Percentiles rank a stretch among this genome's conserved stretches.
These are phyloP conservation scores for Handroanthus guayacan DNA, from an alignment of 257 asterid genomes.

Conservation along the genomic window DNA sequence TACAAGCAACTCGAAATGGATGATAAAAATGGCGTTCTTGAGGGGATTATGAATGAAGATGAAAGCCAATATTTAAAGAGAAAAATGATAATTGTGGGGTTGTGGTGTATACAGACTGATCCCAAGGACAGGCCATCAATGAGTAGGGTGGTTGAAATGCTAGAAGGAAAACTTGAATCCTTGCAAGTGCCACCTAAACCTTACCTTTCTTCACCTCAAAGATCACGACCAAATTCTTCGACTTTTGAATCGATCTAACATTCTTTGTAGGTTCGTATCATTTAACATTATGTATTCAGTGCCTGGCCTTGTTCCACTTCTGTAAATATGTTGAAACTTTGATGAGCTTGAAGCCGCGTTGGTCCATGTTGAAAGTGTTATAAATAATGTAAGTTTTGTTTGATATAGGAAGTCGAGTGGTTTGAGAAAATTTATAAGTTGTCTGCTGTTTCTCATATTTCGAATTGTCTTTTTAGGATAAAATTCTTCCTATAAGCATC, in stretches of 20 bases:
- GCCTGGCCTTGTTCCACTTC: too few species aligned
- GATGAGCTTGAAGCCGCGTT: too few species aligned
- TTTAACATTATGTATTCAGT: too few species aligned
- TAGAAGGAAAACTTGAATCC: slow-evolving; percentile 37
- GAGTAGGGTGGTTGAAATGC: slow-evolving; percentile 45
- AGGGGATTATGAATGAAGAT: slow-evolving; percentile 30
- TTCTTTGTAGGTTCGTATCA: not conserved
- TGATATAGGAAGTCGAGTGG: too few species aligned
- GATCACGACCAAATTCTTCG: not conserved
- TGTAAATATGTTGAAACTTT: too few species aligned
- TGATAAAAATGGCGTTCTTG: not conserved
- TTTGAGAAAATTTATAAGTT: too few species aligned
- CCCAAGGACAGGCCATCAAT: slow-evolving; percentile 42
- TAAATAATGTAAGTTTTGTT: too few species aligned
- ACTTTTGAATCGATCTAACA: not conserved
- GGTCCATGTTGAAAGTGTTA: too few species aligned
- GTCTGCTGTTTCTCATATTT: too few species aligned
- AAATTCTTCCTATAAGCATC: too few species aligned
- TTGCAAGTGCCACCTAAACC: slow-evolving; percentile 46
- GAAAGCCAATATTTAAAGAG: slow-evolving; percentile 25
- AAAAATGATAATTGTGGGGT: slow-evolving; percentile 42
- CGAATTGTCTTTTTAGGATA: too few species aligned
- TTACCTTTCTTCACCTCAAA: slow-evolving; percentile 29
- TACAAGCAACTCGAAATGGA: slow-evolving; percentile 35
- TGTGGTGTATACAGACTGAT: slow-evolving; percentile 49